phyloP scores from a whole-genome alignment of 345 rosid species.

The Eucalyptus fibrosa region DNA sequence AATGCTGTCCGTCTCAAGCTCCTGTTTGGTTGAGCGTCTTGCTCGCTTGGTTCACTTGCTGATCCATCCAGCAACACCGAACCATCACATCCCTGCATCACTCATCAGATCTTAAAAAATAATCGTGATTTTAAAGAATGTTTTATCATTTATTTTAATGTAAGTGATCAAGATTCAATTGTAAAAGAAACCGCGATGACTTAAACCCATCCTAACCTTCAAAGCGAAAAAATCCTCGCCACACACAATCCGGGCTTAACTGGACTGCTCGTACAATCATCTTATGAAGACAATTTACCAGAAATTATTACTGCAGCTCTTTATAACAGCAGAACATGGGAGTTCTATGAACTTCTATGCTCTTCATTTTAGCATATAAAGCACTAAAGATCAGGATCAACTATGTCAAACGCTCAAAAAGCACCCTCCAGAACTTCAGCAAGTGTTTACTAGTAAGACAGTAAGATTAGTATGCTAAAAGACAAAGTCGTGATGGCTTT shows the following conservation, averaged over 20 bases:
- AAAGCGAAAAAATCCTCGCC: background rate
- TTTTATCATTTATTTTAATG: background rate
- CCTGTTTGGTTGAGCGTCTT: constrained; percentile 49
- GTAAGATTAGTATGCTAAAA: background rate
- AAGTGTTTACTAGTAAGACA: background rate
- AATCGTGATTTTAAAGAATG: background rate
- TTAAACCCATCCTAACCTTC: background rate
- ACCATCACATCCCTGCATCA: constrained; percentile 69
- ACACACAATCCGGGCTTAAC: background rate
- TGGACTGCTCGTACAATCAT: background rate
- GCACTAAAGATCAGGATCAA: background rate
- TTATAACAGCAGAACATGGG: background rate
- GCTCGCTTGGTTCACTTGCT: constrained; percentile 73
- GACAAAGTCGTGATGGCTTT: background rate
- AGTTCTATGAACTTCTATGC: background rate
- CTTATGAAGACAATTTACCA: background rate
- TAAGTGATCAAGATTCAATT: background rate
- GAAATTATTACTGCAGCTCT: background rate
- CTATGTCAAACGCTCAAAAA: background rate
- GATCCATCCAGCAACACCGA: constrained; percentile 79
- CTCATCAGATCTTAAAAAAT: background rate
- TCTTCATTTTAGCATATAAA: background rate
- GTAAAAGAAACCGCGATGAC: background rate
- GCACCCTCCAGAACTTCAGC: background rate
- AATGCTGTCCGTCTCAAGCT: constrained; percentile 27